These are phyloP conservation scores for Arachis monticola DNA, from an alignment of 331 rosid genomes.

Conservation along the genomic window DNA sequence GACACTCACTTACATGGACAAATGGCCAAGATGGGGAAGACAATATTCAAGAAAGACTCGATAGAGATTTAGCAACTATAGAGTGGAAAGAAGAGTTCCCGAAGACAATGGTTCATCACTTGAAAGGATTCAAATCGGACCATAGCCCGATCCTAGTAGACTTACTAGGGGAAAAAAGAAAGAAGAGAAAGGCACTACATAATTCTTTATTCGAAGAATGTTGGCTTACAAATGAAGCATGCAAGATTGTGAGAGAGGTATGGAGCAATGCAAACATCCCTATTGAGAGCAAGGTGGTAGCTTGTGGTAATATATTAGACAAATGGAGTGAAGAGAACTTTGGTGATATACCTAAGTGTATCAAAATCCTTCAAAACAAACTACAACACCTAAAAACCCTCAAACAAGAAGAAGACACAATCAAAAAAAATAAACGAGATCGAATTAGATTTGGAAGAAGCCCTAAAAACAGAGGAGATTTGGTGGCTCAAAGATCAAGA, in stretches of 20 bases:
- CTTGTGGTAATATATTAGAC: neutral
- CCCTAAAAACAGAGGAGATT: neutral
- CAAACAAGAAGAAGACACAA: too few species aligned
- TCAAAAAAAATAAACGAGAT: neutral
- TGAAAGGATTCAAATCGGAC: neutral
- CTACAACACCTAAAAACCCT: neutral
- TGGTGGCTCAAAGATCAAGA: neutral
- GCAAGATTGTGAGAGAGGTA: rapidly evolving
- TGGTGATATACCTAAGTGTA: neutral
- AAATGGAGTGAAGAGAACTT: neutral
- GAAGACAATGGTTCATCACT: neutral
- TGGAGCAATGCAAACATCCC: neutral
- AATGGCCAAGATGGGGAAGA: neutral
- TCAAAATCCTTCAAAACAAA: neutral
- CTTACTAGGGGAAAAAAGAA: too few species aligned
- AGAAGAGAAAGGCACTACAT: neutral
- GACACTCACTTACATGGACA: neutral
- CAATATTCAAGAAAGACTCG: neutral
- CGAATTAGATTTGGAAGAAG: neutral
- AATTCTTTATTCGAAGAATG: neutral
- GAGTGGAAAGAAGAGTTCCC: neutral
- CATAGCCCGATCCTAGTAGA: neutral
- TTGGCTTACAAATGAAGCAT: neutral
- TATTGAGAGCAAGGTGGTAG: neutral
- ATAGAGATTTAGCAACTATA: neutral